Evolutionary conservation across 768 basidiomycete species (phyloP).

Genomic region (Mrakia gelida): DNA sequence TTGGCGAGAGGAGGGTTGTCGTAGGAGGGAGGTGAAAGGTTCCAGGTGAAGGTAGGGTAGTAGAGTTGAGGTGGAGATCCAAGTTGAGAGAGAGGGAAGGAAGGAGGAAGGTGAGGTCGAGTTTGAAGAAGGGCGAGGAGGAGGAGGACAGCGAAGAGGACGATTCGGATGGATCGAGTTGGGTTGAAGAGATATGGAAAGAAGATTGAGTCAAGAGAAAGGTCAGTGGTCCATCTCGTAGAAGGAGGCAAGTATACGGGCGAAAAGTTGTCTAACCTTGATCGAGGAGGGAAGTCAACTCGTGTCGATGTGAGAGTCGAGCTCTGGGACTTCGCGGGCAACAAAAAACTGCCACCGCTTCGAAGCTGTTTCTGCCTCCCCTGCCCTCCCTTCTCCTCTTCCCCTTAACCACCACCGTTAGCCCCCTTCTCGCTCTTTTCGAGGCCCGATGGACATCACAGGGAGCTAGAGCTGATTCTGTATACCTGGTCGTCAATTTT

Average conservation of each 20-base stretch:
- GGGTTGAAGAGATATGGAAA: not conserved
- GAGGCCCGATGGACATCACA: too few relatives aligned
- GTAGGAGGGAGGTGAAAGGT: not conserved
- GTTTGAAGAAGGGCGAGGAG: not conserved
- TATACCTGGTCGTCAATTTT: not conserved
- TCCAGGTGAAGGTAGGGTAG: too few relatives aligned
- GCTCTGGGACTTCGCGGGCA: not conserved
- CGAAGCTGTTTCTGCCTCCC: too few relatives aligned
- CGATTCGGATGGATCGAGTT: not conserved
- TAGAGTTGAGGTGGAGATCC: too few relatives aligned
- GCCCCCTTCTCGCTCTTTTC: not conserved
- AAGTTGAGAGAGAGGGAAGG: not conserved
- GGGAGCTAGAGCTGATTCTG: too few relatives aligned
- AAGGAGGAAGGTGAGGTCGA: not conserved
- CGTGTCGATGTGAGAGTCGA: not conserved
- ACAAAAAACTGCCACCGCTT: not conserved
- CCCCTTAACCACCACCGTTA: not conserved
- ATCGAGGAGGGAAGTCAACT: not conserved
- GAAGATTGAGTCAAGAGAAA: not conserved
- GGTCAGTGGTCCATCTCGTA: not conserved
- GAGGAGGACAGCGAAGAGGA: not conserved
- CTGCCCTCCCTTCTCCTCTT: not conserved
- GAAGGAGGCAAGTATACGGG: too few relatives aligned
- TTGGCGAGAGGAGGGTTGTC: slow-evolving; percentile 23
- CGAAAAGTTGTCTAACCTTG: too few relatives aligned